phyloP scores from a whole-genome alignment of 2,329 filamentous ascomycete species.

The Colletotrichum abscissum region DNA sequence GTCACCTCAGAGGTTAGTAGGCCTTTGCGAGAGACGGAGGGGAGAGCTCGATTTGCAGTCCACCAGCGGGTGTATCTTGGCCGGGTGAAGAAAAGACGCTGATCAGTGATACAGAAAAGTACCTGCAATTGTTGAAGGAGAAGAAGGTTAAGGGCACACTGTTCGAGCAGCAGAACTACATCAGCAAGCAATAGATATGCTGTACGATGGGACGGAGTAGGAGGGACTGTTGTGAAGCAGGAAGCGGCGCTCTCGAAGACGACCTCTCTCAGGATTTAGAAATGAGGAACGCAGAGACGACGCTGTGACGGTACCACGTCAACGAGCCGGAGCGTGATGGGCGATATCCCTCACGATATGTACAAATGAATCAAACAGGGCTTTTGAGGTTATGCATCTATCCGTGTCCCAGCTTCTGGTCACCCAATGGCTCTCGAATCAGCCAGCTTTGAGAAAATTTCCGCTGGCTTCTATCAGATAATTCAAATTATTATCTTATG shows the following conservation, averaged over 20 bases:
- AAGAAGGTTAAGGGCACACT: constrained; percentile 83
- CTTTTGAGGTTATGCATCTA: constrained; percentile 31
- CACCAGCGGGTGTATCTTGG: background rate
- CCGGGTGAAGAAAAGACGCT: constrained; percentile 16
- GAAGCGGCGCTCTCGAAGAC: constrained; percentile 14
- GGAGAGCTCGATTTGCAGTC: background rate
- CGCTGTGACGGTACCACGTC: constrained; percentile 21
- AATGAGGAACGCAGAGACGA: constrained; percentile 8
- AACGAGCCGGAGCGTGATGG: constrained; percentile 29
- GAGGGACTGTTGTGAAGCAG: background rate
- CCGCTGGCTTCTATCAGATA: background rate
- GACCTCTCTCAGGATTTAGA: constrained; percentile 8
- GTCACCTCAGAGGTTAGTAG: constrained; percentile 79
- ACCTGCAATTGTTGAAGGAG: constrained; percentile 80
- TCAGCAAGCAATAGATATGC: constrained; percentile 58
- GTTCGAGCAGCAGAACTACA: constrained; percentile 83
- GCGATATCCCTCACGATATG: constrained; percentile 31
- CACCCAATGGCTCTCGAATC: background rate
- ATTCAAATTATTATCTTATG: background rate
- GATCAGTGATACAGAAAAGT: constrained; percentile 70
- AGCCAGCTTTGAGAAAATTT: background rate
- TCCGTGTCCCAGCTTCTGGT: background rate
- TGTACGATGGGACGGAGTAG: constrained; percentile 4
- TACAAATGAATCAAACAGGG: constrained; percentile 35
- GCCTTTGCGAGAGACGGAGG: background rate